A percentile compares a stretch with the other conserved stretches of the same genome.
phyloP scores from a whole-genome alignment of 2,329 filamentous ascomycete genomes.

The Paecilomyces formosus region DNA sequence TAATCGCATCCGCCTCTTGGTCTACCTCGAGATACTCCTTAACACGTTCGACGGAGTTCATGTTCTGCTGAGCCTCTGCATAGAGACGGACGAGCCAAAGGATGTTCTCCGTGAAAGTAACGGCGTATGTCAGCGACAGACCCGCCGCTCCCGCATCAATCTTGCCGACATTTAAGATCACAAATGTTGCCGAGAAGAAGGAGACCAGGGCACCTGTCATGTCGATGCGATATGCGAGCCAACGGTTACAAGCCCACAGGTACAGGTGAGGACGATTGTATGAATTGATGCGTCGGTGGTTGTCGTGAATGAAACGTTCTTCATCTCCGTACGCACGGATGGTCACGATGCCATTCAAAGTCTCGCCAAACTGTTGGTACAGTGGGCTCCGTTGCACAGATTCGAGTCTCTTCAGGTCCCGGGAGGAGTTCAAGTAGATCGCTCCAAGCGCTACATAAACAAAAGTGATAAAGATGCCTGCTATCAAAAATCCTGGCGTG shows the following conservation, averaged over 20 bases:
- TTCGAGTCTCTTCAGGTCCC: constrained; percentile 90
- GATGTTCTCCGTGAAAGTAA: constrained; percentile 94
- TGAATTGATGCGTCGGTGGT: constrained; percentile 77
- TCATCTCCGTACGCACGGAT: constrained; percentile 96
- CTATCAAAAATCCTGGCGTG: constrained; percentile 84
- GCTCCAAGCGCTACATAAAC: constrained; percentile 76
- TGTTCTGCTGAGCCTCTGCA: constrained; percentile 94
- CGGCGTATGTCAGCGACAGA: constrained; percentile 88
- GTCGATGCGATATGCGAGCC: constrained; percentile 90
- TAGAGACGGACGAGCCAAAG: constrained; percentile 94
- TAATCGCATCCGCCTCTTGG: constrained; percentile 74
- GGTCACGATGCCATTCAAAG: constrained; percentile 86
- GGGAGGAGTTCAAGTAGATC: constrained; percentile 87
- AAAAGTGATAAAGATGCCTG: constrained; percentile 73
- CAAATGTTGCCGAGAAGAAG: constrained; percentile 88
- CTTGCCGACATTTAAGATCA: constrained; percentile 71
- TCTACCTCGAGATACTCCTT: constrained; percentile 97
- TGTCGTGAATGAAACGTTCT: constrained; percentile 86
- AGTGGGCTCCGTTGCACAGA: constrained; percentile 89
- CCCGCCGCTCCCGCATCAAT: constrained; percentile 89
- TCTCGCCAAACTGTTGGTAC: constrained; percentile 98
- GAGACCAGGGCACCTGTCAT: constrained; percentile 82
- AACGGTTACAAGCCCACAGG: constrained; percentile 92
- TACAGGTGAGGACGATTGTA: constrained; percentile 93
- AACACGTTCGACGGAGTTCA: constrained; percentile 97